Evolutionary conservation across 2,329 filamentous ascomycete species (phyloP).

Genomic region (Fusarium multiceps): DNA sequence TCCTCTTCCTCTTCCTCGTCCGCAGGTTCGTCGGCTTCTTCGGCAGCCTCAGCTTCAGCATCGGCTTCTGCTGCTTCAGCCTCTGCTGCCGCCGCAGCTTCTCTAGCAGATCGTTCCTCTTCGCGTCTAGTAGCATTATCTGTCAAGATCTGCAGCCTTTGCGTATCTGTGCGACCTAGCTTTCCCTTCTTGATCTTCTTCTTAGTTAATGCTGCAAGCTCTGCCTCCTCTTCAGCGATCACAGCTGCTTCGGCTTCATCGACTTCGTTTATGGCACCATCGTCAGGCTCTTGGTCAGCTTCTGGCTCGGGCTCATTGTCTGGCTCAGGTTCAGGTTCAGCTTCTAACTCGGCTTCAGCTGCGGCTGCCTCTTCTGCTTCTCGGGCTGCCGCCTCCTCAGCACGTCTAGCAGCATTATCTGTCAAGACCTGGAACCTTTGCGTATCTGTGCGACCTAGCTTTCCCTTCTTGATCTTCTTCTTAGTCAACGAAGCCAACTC

Average conservation of each 20-base stretch:
- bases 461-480: slow-evolving; percentile 52
- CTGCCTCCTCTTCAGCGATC: slow-evolving; percentile 50
- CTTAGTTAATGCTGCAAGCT: slow-evolving; percentile 55
- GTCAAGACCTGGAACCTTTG: slow-evolving; percentile 32
- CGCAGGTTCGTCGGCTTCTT: slow-evolving; percentile 29
- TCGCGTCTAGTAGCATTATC: slow-evolving; percentile 33
- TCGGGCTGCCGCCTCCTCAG: slow-evolving; percentile 21
- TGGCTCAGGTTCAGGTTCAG: slow-evolving; percentile 42
- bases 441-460: slow-evolving; percentile 39
- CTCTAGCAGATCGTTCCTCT: slow-evolving; percentile 41
- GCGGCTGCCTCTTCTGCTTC: slow-evolving; percentile 42
- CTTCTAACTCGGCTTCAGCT: slow-evolving; percentile 49
- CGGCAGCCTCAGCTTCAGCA: slow-evolving; percentile 43
- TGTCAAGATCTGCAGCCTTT: slow-evolving; percentile 30
- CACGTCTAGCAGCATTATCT: slow-evolving; percentile 18
- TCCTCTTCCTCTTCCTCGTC: slow-evolving; percentile 22
- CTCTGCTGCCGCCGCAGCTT: slow-evolving; percentile 8
- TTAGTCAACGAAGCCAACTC: slow-evolving; percentile 56
- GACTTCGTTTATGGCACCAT: slow-evolving; percentile 28
- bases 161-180: slow-evolving; percentile 40
- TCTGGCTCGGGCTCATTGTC: slow-evolving; percentile 23
- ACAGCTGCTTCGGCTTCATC: slow-evolving; percentile 45
- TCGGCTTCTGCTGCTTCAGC: slow-evolving; percentile 16
- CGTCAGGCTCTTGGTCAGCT: slow-evolving; percentile 41
- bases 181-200: slow-evolving; percentile 52